Base-by-base conservation (phyloP, 768 basidiomycete genomes). In the Leccinum aurantiacum region DNA sequence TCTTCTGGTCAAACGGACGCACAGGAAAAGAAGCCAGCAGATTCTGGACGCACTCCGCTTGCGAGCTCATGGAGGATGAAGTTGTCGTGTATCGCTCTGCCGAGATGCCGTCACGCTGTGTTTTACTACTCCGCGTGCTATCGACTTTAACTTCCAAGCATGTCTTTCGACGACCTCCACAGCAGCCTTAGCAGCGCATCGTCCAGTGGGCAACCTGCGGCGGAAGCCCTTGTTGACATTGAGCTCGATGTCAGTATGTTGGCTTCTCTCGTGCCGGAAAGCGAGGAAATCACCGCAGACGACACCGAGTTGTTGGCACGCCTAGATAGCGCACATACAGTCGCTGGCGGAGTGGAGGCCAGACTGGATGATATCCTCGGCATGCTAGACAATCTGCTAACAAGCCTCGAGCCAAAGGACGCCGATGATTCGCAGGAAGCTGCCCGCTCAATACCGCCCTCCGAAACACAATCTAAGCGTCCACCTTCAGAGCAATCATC, bases 311-410 rank as follows among this genome's bases (percentile, higher is more conserved):
- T 90, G 46, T 73, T 90, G 49, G 73, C 74, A 48, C 79, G 77
- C 47, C 74, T 92, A 46, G 83, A 88, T 31, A 69, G 70, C 17
- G 88, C 88, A 6, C 79, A 86, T 62, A 78, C 78, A 33, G 67
- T 90, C 63, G 90, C 89, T 3, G 69, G 76, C 33, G 85, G 79
- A 3, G 78, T 92, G 50, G 90, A 91, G 67, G 69, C 69, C 58
- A 82, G 80, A 63, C 74, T 92, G 46, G 88, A 92, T 67, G 77
- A 69, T 19, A 74, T 92, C 35, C 73, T 92, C 56, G 79, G 69
- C 48, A 82, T 82, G 54, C 72, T 91, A 60, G 87, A 90, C 67
- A 64, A 63, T 11, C 72, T 91, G 8, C 68, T 91, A 15, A 71
- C 72, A 6, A 71, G 70, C 11, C 72, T 90, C 22, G 81, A 82